phyloP scores from a whole-genome alignment of 2,329 filamentous ascomycete species.

The Neonectria magnoliae region DNA sequence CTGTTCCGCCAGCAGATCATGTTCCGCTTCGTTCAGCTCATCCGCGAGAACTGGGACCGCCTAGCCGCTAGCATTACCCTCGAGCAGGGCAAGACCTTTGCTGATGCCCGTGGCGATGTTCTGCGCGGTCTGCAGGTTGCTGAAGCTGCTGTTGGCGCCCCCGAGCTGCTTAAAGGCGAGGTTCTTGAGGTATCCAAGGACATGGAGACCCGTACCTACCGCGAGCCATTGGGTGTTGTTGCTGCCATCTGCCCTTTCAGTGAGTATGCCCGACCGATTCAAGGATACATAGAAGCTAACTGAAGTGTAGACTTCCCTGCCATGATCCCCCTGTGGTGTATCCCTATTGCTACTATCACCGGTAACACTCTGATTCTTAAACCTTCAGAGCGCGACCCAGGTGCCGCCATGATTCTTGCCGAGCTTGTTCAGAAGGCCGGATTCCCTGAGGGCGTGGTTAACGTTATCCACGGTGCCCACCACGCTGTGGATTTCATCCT shows the following conservation, averaged over 20 bases:
- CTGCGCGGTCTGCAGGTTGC: constrained; percentile 85
- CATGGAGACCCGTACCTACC: constrained; percentile 87
- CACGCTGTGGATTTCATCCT: constrained; percentile 87
- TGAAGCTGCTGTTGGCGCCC: constrained; percentile 82
- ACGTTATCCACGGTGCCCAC: constrained; percentile 83
- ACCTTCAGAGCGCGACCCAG: constrained; percentile 86
- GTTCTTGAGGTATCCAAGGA: constrained; percentile 87
- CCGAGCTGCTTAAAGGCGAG: constrained; percentile 84
- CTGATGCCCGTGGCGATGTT: constrained; percentile 84
- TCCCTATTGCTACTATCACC: constrained; percentile 84
- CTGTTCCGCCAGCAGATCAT: constrained; percentile 83
- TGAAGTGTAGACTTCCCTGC: constrained; percentile 79
- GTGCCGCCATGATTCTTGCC: constrained; percentile 85
- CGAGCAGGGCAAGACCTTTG: constrained; percentile 90
- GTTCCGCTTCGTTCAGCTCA: constrained; percentile 84
- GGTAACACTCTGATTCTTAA: constrained; percentile 88
- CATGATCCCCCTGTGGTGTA: constrained; percentile 94
- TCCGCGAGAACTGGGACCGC: constrained; percentile 86
- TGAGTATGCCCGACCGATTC: constrained; percentile 53
- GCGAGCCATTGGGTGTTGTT: constrained; percentile 82
- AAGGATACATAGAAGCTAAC: constrained; percentile 21
- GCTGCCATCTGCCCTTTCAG: constrained; percentile 90
- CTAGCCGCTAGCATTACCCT: constrained; percentile 86
- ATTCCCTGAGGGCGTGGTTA: constrained; percentile 83
- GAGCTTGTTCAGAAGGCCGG: constrained; percentile 83